phyloP scores from a whole-genome alignment of 176 grass and related monocot genomes.

The Zea luxurians region DNA sequence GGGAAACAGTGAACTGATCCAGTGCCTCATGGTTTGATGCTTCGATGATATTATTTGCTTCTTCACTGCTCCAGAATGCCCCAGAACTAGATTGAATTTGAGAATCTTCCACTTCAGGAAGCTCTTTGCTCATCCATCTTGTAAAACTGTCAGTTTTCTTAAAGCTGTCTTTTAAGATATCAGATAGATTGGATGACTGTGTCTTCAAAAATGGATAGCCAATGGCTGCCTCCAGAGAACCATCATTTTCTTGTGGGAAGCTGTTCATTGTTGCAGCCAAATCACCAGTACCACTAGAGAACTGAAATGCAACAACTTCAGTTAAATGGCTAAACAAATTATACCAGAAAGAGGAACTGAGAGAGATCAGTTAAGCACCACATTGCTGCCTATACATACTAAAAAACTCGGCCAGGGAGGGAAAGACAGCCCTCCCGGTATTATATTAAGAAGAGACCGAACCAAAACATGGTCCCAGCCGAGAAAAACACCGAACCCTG shows the following conservation, averaged over 20 bases:
- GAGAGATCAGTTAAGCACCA: slow-evolving; percentile 5
- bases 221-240: slow-evolving; percentile 39
- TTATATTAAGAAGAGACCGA: too few relatives aligned
- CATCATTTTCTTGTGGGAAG: slow-evolving; percentile 38
- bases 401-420: too few relatives aligned
- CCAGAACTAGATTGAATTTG: slow-evolving; percentile 63
- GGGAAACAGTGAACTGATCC: slow-evolving; percentile 64
- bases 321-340: slow-evolving; percentile 15
- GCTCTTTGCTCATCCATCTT: slow-evolving; percentile 83
- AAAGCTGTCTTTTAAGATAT: slow-evolving; percentile 52
- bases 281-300: slow-evolving; percentile 35
- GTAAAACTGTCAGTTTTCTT: slow-evolving; percentile 84
- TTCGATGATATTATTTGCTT: slow-evolving; percentile 55
- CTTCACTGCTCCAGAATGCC: slow-evolving; percentile 60
- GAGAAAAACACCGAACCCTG: too few relatives aligned
- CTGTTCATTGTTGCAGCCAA: slow-evolving; percentile 39
- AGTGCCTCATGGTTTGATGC: slow-evolving; percentile 56
- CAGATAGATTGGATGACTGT: slow-evolving; percentile 52
- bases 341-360: slow-evolving; percentile 9
- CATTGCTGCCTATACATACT: not conserved
- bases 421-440: too few relatives aligned
- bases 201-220: slow-evolving; percentile 36
- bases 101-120: slow-evolving; percentile 62
- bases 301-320: slow-evolving; percentile 39
- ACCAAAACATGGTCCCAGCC: too few relatives aligned